Evolutionary conservation across 495 filamentous ascomycete genomes (phyloP).

Genomic region (Daldinia vernicosa): DNA sequence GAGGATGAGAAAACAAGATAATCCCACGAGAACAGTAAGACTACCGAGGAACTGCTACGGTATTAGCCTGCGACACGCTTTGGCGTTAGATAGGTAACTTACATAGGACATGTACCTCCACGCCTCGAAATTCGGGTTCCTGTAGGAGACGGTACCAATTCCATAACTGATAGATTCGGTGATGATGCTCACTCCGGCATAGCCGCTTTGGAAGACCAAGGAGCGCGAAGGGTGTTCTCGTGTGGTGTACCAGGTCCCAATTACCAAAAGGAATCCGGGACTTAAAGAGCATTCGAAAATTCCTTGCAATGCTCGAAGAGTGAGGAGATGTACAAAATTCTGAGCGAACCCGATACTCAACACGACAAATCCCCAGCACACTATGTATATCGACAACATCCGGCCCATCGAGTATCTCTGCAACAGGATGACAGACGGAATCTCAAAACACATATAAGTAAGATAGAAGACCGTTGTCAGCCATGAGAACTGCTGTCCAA

Average conservation of each 20-base stretch:
- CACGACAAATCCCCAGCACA: conserved; percentile 39
- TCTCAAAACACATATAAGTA: conserved; percentile 39
- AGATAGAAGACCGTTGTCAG: conserved; percentile 41
- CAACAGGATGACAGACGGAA: conserved; percentile 33
- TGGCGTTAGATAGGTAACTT: background rate
- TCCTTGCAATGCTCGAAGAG: conserved; percentile 44
- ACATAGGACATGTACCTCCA: conserved; percentile 43
- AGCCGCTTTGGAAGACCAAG: conserved; percentile 46
- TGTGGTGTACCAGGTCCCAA: conserved; percentile 47
- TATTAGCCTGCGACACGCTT: background rate
- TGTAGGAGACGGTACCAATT: conserved; percentile 42
- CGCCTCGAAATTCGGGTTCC: conserved; percentile 22
- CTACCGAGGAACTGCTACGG: conserved; percentile 45
- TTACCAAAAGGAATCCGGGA: conserved; percentile 47
- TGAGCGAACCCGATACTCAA: conserved; percentile 35
- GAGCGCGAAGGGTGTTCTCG: conserved; percentile 47
- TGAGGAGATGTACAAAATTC: conserved; percentile 35
- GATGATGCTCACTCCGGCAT: conserved; percentile 43
- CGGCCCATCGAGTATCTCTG: conserved; percentile 37
- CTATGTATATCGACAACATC: conserved; percentile 23
- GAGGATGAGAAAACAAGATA: conserved; percentile 45
- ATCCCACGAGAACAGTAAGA: conserved; percentile 36
- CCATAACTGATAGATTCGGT: conserved; percentile 41
- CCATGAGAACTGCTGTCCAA: conserved; percentile 42
- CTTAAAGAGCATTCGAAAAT: conserved; percentile 49